Evolutionary conservation across 1,284 basidiomycete genomes (phyloP), one percentile per base, ranked within the genome.

Genomic region (Ceratobasidium sp.): DNA sequence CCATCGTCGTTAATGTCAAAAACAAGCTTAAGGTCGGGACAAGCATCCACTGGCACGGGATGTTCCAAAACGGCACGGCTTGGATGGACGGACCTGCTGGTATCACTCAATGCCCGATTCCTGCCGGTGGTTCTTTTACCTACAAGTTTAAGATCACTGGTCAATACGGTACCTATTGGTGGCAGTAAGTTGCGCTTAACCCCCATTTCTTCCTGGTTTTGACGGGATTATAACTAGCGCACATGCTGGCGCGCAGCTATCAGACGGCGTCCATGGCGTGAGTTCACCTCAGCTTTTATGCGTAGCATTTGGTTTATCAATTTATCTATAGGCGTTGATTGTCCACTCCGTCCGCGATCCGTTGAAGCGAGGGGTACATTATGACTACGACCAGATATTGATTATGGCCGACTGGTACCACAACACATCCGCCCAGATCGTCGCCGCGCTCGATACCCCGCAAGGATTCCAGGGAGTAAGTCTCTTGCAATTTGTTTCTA

Each of bases 91-190:
- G 87, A 0, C 82, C 85, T 0, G 78, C 81, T n/a, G 84, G 83
- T 2, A 84, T 88, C 64, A 86, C 87, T 0, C 83, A 88, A 79
- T 89, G 88, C 76, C 85, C 85, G 0, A 88, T 89, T 24, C 85
- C 85, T 0, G 81, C 86, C 0, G 85, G 85, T 0, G 77, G 81
- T 36, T 83, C 82, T 1, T 83, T 88, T 78, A 84, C 85, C 0
- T 89, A 89, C 82, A 85, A 85, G 74, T 85, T 80, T 76, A 80
- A 78, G 0, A 59, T 81, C 33, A 78, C 78, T 2, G 78, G 78
- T 14, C 82, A 81, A 66, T 81, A 75, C 11, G 81, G 82, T 9
- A 82, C 81, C 9, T 81, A 80, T 19, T 82, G 80, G 82, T 82
- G 78, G 76, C 83, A 84, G 80, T 82, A 75, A 62, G 81, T 79